Conservation (phyloP, 768 basidiomycete genomes). For the Antrodiella citrinella region DNA sequence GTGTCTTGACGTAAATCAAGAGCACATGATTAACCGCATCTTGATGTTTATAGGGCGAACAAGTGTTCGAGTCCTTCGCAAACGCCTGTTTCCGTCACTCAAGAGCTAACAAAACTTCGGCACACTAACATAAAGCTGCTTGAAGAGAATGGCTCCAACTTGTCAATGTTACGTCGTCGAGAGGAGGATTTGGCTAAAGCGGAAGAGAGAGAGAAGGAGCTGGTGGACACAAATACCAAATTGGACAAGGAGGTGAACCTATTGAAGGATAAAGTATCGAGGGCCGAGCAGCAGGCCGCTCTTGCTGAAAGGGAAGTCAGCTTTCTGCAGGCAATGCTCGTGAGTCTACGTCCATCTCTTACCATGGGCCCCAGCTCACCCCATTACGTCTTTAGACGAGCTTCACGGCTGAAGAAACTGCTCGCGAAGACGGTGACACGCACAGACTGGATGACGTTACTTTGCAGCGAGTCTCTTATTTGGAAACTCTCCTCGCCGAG, state of each 20-base stretch:
- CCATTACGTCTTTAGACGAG: slow-evolving; percentile 39
- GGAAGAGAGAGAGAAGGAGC: slow-evolving; percentile 28
- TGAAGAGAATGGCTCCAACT: slow-evolving; percentile 56
- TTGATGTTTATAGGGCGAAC: slow-evolving; percentile 26
- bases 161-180: slow-evolving; percentile 43
- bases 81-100: slow-evolving; percentile 47
- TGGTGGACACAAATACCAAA: slow-evolving; percentile 23
- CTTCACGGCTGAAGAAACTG: slow-evolving; percentile 49
- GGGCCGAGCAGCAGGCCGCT: slow-evolving; percentile 31
- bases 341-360: slow-evolving; percentile 25
- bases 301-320: slow-evolving; percentile 54
- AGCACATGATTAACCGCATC: not conserved
- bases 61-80: slow-evolving; percentile 26
- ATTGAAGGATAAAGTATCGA: slow-evolving; percentile 31
- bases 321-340: slow-evolving; percentile 62
- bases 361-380: not conserved
- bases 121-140: slow-evolving; percentile 54
- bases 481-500: slow-evolving; percentile 46
- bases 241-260: slow-evolving; percentile 30
- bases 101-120: slow-evolving; percentile 51
- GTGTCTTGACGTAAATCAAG: slow-evolving; percentile 10
- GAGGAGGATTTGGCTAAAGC: slow-evolving; percentile 42
- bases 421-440: slow-evolving; percentile 19
- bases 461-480: slow-evolving; percentile 39
- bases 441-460: slow-evolving; percentile 27